Evolutionary conservation across 2,329 filamentous ascomycete species (phyloP).

Genomic region (Ophioceras dolichostomum): DNA sequence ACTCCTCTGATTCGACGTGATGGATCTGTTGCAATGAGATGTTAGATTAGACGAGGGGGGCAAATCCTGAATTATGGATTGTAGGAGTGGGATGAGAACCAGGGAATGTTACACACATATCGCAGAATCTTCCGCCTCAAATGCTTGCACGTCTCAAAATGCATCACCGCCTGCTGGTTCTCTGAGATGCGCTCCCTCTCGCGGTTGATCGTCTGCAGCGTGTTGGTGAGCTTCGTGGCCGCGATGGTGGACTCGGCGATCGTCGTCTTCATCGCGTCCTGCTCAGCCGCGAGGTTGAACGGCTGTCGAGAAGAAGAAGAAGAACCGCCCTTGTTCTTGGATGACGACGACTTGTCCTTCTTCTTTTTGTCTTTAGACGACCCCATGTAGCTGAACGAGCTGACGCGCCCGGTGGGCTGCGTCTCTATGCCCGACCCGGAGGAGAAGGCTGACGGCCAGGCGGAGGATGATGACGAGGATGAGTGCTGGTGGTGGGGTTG

Average conservation of each 20-base stretch:
- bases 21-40: conserved; percentile 66
- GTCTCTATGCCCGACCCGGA: conserved; percentile 5
- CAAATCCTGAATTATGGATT: no score
- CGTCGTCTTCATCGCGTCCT: conserved; percentile 73
- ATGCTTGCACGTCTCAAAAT: conserved; percentile 78
- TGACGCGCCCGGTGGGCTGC: conserved; percentile 15
- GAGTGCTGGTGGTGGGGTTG: conserved; percentile 3
- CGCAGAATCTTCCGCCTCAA: conserved; percentile 75
- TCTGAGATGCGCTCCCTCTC: conserved; percentile 81
- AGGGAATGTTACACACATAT: conserved; percentile 42
- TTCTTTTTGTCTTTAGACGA: conserved; percentile 35
- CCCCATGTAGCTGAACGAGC: conserved; percentile 28
- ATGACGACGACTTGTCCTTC: conserved; percentile 33
- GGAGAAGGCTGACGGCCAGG: neutral
- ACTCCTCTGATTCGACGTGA: conserved; percentile 80
- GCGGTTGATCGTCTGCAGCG: conserved; percentile 80
- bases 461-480: conserved; percentile 7
- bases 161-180: conserved; percentile 59
- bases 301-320: conserved; percentile 17
- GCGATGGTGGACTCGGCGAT: conserved; percentile 85
- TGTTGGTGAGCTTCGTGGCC: conserved; percentile 81
- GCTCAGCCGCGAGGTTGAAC: conserved; percentile 81
- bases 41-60: neutral
- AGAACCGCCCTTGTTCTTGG: conserved; percentile 34
- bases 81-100: neutral